Conservation (phyloP, 2,329 filamentous ascomycete genomes). For the Didymella segeticola region DNA sequence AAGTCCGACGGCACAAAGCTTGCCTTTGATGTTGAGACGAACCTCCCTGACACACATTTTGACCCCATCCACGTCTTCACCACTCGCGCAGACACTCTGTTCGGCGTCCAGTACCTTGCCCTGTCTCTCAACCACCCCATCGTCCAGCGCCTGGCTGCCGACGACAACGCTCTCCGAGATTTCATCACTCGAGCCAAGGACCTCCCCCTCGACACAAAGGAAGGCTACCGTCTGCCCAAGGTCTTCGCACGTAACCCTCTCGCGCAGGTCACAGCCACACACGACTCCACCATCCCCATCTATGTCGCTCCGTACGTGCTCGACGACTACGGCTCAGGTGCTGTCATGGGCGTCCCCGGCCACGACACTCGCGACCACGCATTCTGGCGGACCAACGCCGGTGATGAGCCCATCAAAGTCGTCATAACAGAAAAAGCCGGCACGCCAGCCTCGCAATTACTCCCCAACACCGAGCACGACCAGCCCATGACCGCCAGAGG, state of each 20-base stretch:
- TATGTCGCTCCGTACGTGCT: constrained; percentile 87
- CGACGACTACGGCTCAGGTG: constrained; percentile 83
- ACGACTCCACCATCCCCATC: constrained; percentile 68
- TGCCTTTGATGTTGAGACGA: constrained; percentile 68
- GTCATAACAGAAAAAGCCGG: constrained; percentile 53
- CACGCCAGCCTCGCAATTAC: constrained; percentile 16
- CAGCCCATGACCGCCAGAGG: constrained; percentile 70
- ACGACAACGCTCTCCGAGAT: constrained; percentile 66
- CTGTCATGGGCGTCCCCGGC: constrained; percentile 90
- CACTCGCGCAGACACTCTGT: constrained; percentile 84
- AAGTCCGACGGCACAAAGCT: constrained; percentile 76
- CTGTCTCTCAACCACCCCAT: constrained; percentile 76
- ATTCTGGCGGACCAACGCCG: constrained; percentile 78
- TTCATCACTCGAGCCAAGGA: constrained; percentile 68
- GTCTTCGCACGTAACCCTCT: constrained; percentile 52
- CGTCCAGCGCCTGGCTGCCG: constrained; percentile 66
- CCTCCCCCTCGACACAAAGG: constrained; percentile 63
- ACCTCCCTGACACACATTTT: constrained; percentile 44
- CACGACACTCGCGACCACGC: constrained; percentile 80
- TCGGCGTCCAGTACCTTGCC: constrained; percentile 84
- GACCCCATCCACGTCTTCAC: constrained; percentile 76
- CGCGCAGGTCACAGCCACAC: constrained; percentile 57
- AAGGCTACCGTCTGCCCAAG: constrained; percentile 70
- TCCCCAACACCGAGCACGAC: constrained; percentile 50
- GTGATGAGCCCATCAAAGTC: constrained; percentile 64